Evolutionary conservation across 2,329 filamentous ascomycete species (phyloP), one percentile per base, ranked within the genome.

Genomic region (Cryphonectria radicalis): DNA sequence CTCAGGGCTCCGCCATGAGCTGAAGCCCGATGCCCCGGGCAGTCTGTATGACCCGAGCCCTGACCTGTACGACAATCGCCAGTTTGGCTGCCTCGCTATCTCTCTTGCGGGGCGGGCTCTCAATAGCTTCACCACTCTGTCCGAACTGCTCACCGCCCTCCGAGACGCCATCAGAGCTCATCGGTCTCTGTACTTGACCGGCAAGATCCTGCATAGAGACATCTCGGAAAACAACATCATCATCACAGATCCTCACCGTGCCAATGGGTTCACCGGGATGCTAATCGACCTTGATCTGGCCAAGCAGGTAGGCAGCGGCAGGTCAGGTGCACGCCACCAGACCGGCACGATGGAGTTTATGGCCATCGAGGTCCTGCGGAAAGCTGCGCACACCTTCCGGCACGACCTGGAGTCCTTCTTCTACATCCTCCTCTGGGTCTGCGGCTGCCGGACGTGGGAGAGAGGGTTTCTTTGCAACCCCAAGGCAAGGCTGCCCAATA

Each of bases 201-300:
- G 78, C 14, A 75, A 76, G 7, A 80, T 83, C 66, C 77, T 83
- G 13, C 78, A 83, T 70, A 75, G 74, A 43, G 78, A 83, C 53
- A 78, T 84, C 78, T n/a, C n/a, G 0, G 73, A 77, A 2, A 76
- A 78, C n/a, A 83, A 82, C 65, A 79, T 83, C n/a, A 81, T 83
- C 42, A 80, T 84, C 19, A 75, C 77, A 3, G 64, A 75, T 4
- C 53, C 46, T 5, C 2, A 69, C n/a, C 63, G 65, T 25, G 60
- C 72, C 50, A 72, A 70, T 62, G 76, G 74, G 42, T 72, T 74
- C 10, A 76, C 74, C 5, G 81, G 81, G 8, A 78, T 78, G 71
- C 74, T 81, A 17, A 81, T 81, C 74, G 77, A 81, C 70, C 74
- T 81, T 10, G 77, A 81, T 69, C 75, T 80, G 42, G 77, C 75